These are phyloP conservation scores for Leccinum broughii DNA, from an alignment of 768 basidiomycete species.

Conservation along the genomic window DNA sequence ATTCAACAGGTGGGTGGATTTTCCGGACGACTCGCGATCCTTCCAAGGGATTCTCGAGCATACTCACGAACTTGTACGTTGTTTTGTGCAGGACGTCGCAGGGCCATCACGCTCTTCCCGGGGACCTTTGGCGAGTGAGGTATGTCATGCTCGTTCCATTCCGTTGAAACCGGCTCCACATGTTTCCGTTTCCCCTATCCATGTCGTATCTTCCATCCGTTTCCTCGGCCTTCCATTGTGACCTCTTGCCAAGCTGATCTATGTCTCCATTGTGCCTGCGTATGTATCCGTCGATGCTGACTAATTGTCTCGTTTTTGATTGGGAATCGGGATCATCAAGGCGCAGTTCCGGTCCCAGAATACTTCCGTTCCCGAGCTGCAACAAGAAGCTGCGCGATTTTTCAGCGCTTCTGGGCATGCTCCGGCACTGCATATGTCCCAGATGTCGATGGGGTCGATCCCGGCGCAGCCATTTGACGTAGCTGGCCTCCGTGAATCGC, in stretches of 20 bases:
- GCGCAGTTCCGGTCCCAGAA: constrained; percentile 57
- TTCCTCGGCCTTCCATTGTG: not conserved
- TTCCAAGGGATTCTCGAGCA: not conserved
- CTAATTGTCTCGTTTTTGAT: not conserved
- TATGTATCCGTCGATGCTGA: not conserved
- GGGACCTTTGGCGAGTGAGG: constrained; percentile 54
- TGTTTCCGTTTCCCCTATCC: constrained; percentile 5
- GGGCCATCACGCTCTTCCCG: constrained; percentile 44
- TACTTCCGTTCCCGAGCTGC: constrained; percentile 40
- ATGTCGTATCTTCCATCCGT: not conserved
- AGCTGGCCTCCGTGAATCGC: constrained; percentile 36
- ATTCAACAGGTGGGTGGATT: constrained; percentile 63
- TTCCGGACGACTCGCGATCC: constrained; percentile 10
- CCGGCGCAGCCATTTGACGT: constrained; percentile 55
- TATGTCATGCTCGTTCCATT: constrained; percentile 29
- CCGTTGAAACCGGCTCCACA: constrained; percentile 11
- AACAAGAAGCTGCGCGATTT: constrained; percentile 72
- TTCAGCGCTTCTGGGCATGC: constrained; percentile 42
- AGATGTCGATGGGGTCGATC: constrained; percentile 25
- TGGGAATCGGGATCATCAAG: constrained; percentile 34
- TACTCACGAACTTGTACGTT: constrained; percentile 2
- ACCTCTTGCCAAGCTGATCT: not conserved
- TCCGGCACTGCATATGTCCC: constrained; percentile 29
- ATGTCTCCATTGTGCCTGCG: not conserved
- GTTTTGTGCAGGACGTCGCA: constrained; percentile 62